Conservation (phyloP, 1,284 basidiomycete genomes). For the Trichosporon sp. region DNA sequence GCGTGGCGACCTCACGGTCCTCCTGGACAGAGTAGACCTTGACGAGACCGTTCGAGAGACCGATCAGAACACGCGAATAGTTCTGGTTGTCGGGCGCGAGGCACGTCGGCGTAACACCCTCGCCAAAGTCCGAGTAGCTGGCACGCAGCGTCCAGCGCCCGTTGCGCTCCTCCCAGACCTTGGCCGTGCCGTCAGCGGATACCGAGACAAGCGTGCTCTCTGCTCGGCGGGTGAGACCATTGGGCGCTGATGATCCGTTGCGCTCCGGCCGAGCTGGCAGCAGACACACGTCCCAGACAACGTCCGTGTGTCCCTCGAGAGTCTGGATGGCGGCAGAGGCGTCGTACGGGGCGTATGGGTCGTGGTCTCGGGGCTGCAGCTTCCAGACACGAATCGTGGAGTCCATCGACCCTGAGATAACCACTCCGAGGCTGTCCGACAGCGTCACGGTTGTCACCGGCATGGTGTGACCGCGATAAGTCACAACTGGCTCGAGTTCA, state of each 20-base stretch:
- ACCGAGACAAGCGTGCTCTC: slow-evolving; percentile 75
- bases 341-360: slow-evolving; percentile 86
- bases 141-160: slow-evolving; percentile 37
- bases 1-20: slow-evolving; percentile 72
- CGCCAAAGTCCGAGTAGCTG: slow-evolving; percentile 36
- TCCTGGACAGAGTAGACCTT: slow-evolving; percentile 87
- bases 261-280: slow-evolving; percentile 41
- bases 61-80: slow-evolving; percentile 63
- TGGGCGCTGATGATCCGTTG: not conserved
- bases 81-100: slow-evolving; percentile 60
- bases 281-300: slow-evolving; percentile 86
- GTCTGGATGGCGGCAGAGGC: slow-evolving; percentile 73
- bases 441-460: slow-evolving; percentile 89
- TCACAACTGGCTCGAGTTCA: slow-evolving; percentile 87
- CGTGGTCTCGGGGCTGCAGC: slow-evolving; percentile 68
- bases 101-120: slow-evolving; percentile 67
- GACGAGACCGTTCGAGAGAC: slow-evolving; percentile 84
- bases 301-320: slow-evolving; percentile 88
- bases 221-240: slow-evolving; percentile 12
- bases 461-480: slow-evolving; percentile 88
- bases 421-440: slow-evolving; percentile 69
- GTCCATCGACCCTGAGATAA: slow-evolving; percentile 92
- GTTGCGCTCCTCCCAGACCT: slow-evolving; percentile 73
- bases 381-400: slow-evolving; percentile 87
- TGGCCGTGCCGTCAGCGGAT: slow-evolving; percentile 86